A percentile compares a stretch with the other conserved stretches of the same genome.
Conservation (phyloP, 345 rosid species). For the Litchi chinensis region DNA sequence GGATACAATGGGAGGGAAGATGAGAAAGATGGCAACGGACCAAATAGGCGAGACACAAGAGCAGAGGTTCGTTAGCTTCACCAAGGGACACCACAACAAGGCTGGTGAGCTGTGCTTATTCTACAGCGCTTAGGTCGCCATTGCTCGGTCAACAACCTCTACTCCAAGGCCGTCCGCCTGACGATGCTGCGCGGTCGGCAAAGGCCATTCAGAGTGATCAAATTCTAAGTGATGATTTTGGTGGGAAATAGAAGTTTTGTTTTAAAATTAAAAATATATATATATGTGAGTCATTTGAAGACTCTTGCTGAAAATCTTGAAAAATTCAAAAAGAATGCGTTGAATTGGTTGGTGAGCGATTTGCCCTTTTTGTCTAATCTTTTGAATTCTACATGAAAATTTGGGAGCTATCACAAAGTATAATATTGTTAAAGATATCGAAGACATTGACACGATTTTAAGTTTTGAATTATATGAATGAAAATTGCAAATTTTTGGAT, state of each 20-base stretch:
- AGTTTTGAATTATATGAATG: background rate
- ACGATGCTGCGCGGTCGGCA: too few species aligned
- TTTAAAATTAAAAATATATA: too few species aligned
- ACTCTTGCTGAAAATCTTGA: background rate
- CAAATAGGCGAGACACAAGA: background rate
- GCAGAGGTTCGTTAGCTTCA: background rate
- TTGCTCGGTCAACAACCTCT: background rate
- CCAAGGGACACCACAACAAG: background rate
- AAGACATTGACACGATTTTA: too few species aligned
- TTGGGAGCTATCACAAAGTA: too few species aligned
- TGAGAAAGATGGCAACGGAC: background rate
- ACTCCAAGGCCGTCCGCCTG: background rate
- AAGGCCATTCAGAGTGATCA: too few species aligned
- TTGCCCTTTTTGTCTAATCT: too few species aligned
- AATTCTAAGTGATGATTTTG: background rate
- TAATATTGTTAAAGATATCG: background rate
- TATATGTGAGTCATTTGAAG: background rate
- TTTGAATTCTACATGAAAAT: too few species aligned
- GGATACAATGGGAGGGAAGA: background rate
- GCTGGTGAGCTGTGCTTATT: background rate
- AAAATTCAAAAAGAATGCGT: background rate
- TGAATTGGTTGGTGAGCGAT: background rate
- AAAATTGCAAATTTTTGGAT: background rate
- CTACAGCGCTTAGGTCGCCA: background rate
- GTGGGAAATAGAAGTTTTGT: background rate